Evolutionary conservation across 2,329 filamentous ascomycete species (phyloP).

Genomic region (Diaporthe amygdali): DNA sequence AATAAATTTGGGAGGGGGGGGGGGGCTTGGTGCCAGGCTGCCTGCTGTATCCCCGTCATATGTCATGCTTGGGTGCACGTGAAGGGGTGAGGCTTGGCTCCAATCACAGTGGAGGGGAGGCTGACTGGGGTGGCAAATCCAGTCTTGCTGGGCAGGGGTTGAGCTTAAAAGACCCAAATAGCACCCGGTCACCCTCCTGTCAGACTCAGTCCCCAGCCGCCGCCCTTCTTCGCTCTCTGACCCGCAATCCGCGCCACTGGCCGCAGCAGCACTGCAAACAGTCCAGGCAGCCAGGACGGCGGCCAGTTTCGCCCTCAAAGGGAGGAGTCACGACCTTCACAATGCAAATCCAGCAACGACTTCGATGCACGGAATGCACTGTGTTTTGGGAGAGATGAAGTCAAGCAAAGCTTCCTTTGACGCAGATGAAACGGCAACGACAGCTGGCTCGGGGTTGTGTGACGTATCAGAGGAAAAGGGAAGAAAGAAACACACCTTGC

Average conservation of each 20-base stretch:
- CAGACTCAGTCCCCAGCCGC: conserved; percentile 34
- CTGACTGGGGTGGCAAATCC: conserved; percentile 28
- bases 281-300: conserved; percentile 26
- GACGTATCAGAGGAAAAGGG: background rate
- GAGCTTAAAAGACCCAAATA: conserved; percentile 64
- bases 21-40: conserved; percentile 11
- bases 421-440: background rate
- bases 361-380: conserved; percentile 2
- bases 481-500: conserved; percentile 69
- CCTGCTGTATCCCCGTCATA: background rate
- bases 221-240: conserved; percentile 37
- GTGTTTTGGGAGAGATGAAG: background rate
- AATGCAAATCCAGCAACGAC: background rate
- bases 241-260: conserved; percentile 35
- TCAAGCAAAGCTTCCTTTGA: background rate
- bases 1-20: background rate
- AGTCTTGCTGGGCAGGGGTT: conserved; percentile 31
- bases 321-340: background rate
- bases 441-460: background rate
- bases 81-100: conserved; percentile 21
- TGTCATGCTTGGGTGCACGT: conserved; percentile 2
- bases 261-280: conserved; percentile 21
- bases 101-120: conserved; percentile 32
- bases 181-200: conserved; percentile 52
- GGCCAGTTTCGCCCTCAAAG: conserved; percentile 5